Percentiles rank a stretch among this genome's conserved stretches.
Evolutionary conservation across 768 basidiomycete species (phyloP).

Genomic region (Suillus variegatus): DNA sequence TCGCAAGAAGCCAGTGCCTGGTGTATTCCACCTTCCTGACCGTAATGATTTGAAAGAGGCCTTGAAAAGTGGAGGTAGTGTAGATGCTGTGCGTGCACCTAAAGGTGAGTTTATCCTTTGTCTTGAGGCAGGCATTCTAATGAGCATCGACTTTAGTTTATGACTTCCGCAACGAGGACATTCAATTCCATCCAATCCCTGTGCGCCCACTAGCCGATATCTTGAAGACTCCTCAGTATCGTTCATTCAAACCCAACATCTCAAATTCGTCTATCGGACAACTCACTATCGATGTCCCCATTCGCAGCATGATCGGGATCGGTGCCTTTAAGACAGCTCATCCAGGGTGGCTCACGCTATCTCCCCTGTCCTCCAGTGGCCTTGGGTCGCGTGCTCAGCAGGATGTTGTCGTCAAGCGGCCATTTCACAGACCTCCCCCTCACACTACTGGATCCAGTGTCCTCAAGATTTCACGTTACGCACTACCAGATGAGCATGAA

Average conservation of each 20-base stretch:
- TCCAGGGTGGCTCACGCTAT: background rate
- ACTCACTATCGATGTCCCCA: background rate
- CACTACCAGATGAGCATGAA: background rate
- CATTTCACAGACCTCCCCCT: background rate
- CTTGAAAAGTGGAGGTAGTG: slow-evolving; percentile 4
- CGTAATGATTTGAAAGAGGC: background rate
- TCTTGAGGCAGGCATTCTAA: background rate
- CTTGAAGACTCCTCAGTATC: background rate
- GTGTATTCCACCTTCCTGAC: background rate
- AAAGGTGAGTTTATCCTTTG: slow-evolving; percentile 1
- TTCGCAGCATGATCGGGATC: slow-evolving; percentile 2
- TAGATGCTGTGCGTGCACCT: slow-evolving; percentile 3
- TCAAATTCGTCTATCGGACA: background rate
- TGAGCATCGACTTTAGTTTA: background rate
- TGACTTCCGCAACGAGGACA: background rate
- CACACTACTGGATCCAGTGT: background rate
- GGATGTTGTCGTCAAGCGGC: background rate
- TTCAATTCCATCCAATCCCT: slow-evolving; percentile 5
- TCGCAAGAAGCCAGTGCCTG: background rate
- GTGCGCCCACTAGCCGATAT: background rate
- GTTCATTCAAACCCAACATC: background rate
- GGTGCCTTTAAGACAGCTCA: slow-evolving; percentile 12
- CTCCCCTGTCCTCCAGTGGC: background rate
- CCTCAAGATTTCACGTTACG: background rate
- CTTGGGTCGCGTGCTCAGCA: background rate